Evolutionary conservation across 2,329 filamentous ascomycete species (phyloP).

Genomic region (Ramularia collo-cygni): DNA sequence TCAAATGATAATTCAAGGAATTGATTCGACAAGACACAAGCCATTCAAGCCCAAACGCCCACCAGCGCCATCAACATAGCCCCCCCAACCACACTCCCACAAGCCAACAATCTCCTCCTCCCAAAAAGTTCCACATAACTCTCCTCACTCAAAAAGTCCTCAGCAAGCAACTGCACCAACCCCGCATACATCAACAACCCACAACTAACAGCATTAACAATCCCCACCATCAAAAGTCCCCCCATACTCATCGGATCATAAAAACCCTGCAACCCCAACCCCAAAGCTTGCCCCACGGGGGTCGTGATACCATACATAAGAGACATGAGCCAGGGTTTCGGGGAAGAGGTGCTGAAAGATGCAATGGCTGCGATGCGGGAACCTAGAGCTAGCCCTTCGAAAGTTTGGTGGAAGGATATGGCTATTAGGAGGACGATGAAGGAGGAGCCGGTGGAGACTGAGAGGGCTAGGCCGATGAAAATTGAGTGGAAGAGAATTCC

Average conservation of each 20-base stretch:
- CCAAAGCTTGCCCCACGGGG: constrained; percentile 45
- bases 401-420: constrained; percentile 66
- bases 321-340: constrained; percentile 67
- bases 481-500: constrained; percentile 75
- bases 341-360: constrained; percentile 62
- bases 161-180: constrained; percentile 44
- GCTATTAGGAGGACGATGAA: constrained; percentile 62
- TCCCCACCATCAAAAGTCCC: constrained; percentile 44
- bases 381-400: constrained; percentile 63
- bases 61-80: constrained; percentile 60
- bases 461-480: constrained; percentile 67
- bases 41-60: constrained; percentile 53
- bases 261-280: constrained; percentile 43
- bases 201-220: constrained; percentile 45
- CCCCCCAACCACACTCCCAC: constrained; percentile 53
- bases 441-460: constrained; percentile 57
- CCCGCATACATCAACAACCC: constrained; percentile 45
- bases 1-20: no score
- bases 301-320: constrained; percentile 56
- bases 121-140: constrained; percentile 56
- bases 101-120: constrained; percentile 54
- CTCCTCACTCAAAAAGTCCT: constrained; percentile 53
- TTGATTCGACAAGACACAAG: background rate
- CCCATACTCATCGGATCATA: constrained; percentile 44
- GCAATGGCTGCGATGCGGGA: constrained; percentile 64